Evolutionary conservation across 805 yeast genomes (phyloP).

Genomic region (Starmerella lactis-condensi): DNA sequence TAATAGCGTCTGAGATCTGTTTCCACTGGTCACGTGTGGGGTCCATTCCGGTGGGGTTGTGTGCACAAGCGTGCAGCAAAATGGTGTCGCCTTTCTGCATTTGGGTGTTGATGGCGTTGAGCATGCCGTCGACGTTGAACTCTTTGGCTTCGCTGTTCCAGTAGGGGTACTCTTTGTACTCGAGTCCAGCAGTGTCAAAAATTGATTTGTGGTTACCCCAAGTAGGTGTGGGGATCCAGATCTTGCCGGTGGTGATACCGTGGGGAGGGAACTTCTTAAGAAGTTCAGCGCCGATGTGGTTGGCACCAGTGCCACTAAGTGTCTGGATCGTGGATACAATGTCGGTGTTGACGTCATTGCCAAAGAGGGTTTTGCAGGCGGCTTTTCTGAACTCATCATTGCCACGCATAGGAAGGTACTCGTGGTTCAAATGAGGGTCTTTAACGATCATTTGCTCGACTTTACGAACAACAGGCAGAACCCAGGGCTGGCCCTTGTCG

Average conservation of each 20-base stretch:
- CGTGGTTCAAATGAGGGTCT: slow-evolving; percentile 46
- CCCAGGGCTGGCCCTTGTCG: slow-evolving; percentile 71
- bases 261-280: slow-evolving; percentile 33
- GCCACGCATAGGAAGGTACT: slow-evolving; percentile 75
- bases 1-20: slow-evolving; percentile 42
- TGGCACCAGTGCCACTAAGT: slow-evolving; percentile 76
- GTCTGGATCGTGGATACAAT: slow-evolving; percentile 48
- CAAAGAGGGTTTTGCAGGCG: slow-evolving; percentile 55
- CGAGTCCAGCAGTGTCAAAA: slow-evolving; percentile 50
- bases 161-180: slow-evolving; percentile 59
- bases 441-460: slow-evolving; percentile 30
- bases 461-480: slow-evolving; percentile 57
- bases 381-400: slow-evolving; percentile 42
- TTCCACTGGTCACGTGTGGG: slow-evolving; percentile 74
- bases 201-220: slow-evolving; percentile 93
- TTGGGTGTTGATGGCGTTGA: slow-evolving; percentile 34
- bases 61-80: slow-evolving; percentile 87
- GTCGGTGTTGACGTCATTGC: slow-evolving; percentile 40
- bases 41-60: slow-evolving; percentile 94
- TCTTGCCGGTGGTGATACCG: slow-evolving; percentile 20
- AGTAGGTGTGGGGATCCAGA: slow-evolving; percentile 77
- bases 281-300: slow-evolving; percentile 69
- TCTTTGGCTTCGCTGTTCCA: slow-evolving; percentile 59
- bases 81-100: slow-evolving; percentile 68
- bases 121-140: slow-evolving; percentile 51